Evolutionary conservation across 2,329 filamentous ascomycete genomes (phyloP), one percentile per base, ranked within the genome.

Genomic region (Macroventuria anomochaeta): DNA sequence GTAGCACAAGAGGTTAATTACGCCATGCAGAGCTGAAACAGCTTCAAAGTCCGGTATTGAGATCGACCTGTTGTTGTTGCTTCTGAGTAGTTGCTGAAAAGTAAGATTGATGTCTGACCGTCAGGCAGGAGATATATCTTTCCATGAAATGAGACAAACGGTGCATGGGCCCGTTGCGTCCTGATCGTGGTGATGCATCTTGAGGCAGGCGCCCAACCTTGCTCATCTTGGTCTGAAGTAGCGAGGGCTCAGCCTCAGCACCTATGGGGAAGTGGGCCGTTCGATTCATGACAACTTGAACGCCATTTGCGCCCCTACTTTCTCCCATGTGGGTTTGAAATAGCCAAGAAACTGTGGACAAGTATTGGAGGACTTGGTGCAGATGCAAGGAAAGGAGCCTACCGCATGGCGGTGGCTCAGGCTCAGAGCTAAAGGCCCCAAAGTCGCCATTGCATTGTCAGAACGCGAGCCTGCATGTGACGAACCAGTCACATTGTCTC

Each of bases 211-310:
- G 53, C 53, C 65, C 64, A 66, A 50, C 58, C 55, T 55, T 56
- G 52, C 57, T 62, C 50, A 48, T 56, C 57, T 58, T 55, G 59
- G 55, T 59, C 51, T 46, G 37, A 37, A 33, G 38, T 57, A 26
- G 50, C 48, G 42, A 50, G 42, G 52, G 59, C 69, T 71, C 69
- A 72, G 70, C 65, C 66, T 66, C 65, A 64, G 44, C 53, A 42
- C 57, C 38, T 57, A 55, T 59, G 65, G 62, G 63, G 59, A 59
- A 66, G 62, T 57, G 48, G 48, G 39, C 49, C 47, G 37, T 50
- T 49, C 41, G 37, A 51, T 44, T 50, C 50, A 52, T 46, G 54
- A 52, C 33, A 59, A 10, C 48, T 37, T 38, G 41, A 55, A 46
- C 49, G 60, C 59, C 51, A 59, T 58, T 54, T 41, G 25, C 32